A percentile compares a stretch with the other conserved stretches of the same genome.
Evolutionary conservation across 441 rosid species (phyloP).

Genomic region (Corymbia calophylla): DNA sequence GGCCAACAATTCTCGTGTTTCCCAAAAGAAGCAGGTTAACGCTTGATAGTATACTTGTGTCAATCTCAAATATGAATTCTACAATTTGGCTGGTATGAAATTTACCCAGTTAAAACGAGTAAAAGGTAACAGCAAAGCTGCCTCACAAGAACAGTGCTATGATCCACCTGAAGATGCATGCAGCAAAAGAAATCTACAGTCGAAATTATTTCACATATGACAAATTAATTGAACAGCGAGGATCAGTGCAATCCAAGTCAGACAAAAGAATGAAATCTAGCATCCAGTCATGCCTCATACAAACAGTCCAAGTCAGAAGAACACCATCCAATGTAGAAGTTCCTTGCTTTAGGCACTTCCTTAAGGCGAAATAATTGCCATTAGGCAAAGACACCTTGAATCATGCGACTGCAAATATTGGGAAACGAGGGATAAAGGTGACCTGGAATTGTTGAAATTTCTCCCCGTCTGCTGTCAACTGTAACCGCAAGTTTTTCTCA

Average conservation of each 20-base stretch:
- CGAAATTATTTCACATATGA: background rate
- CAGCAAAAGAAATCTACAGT: background rate
- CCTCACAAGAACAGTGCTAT: background rate
- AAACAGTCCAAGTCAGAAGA: background rate
- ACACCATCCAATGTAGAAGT: background rate
- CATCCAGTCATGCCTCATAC: background rate
- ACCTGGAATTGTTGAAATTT: slow-evolving; percentile 97
- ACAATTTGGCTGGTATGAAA: background rate
- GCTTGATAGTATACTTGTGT: background rate
- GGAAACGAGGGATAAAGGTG: slow-evolving; percentile 1
- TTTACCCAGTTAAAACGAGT: background rate
- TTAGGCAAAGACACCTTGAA: background rate
- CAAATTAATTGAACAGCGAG: background rate
- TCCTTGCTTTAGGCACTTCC: background rate
- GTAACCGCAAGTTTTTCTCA: slow-evolving; percentile 75
- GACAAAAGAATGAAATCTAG: background rate
- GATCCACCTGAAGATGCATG: background rate
- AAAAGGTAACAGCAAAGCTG: background rate
- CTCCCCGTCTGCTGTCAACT: slow-evolving; percentile 86
- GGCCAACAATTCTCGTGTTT: background rate
- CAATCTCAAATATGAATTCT: background rate
- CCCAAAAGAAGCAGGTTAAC: background rate
- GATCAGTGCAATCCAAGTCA: background rate
- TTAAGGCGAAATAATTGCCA: background rate
- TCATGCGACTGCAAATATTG: background rate